These are phyloP conservation scores for Curvularia sp. DNA, from an alignment of 2,329 filamentous ascomycete genomes.

Conservation along the genomic window DNA sequence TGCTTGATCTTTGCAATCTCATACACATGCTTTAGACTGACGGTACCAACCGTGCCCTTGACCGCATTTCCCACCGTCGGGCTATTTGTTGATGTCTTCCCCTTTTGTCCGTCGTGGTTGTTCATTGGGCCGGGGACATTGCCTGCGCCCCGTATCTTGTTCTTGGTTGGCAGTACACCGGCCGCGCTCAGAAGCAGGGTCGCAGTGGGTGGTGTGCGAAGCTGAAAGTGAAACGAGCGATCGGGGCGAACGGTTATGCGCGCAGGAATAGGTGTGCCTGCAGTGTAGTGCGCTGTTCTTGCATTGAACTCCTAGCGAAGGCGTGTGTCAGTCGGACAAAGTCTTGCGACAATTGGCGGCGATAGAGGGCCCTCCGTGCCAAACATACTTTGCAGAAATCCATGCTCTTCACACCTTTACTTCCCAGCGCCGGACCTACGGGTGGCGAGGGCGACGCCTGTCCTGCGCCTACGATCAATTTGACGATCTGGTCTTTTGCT, in stretches of 20 bases:
- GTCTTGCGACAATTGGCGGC: neutral
- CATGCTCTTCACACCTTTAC: slow-evolving; percentile 98
- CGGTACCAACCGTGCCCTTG: slow-evolving; percentile 78
- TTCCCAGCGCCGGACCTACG: slow-evolving; percentile 93
- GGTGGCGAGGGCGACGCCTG: slow-evolving; percentile 94
- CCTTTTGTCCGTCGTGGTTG: slow-evolving; percentile 49
- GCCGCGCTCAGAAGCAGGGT: slow-evolving; percentile 87
- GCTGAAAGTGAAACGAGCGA: slow-evolving; percentile 89
- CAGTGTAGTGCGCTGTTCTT: slow-evolving; percentile 80
- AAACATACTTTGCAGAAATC: slow-evolving; percentile 79
- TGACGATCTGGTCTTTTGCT: slow-evolving; percentile 70
- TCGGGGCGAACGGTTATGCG: slow-evolving; percentile 92
- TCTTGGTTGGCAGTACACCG: slow-evolving; percentile 75
- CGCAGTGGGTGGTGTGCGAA: slow-evolving; percentile 93
- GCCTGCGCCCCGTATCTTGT: slow-evolving; percentile 75
- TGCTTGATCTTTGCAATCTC: slow-evolving; percentile 98
- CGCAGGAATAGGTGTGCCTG: slow-evolving; percentile 87
- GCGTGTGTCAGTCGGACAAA: neutral
- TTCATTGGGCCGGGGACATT: slow-evolving; percentile 58
- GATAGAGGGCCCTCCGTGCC: neutral
- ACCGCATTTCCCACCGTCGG: slow-evolving; percentile 65
- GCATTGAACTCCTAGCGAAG: slow-evolving; percentile 88
- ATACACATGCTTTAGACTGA: slow-evolving; percentile 94
- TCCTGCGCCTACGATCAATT: slow-evolving; percentile 95
- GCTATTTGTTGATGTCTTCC: slow-evolving; percentile 42